Evolutionary conservation across 2,329 filamentous ascomycete genomes (phyloP), one percentile per base, ranked within the genome.

Genomic region (Sclerotinia glacialis): DNA sequence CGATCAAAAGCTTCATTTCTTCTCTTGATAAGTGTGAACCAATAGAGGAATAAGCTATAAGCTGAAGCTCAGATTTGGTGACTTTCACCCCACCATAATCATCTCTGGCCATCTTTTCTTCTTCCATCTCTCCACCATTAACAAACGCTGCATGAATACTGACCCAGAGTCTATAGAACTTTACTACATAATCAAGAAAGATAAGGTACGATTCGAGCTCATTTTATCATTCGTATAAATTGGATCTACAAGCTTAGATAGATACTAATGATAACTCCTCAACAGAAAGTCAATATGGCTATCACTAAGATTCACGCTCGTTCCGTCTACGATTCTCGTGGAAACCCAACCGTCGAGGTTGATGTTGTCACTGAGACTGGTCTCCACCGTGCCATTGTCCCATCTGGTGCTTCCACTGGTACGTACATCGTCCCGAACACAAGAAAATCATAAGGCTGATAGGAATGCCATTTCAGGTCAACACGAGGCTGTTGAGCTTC

Each of bases 291-390:
- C 82, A 93, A 79, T 74, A 99, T 99, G 95, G 84, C 91, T 77
- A 92, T 95, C 82, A 88, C 88, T 81, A 94, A 93, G 86, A 86
- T 95, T 79, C 90, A 93, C 86, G 91, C 91, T 78, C 91, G 95
- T 79, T 93, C 90, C 78, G 93, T 99, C 85, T 99, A 94, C 88
- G 95, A 99, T 87, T 98, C 95, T 80, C 94, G 95, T 79, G 87
- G 87, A 80, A 99, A 99, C 89, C 95, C 95, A 78, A 99, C 95
- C 79, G 94, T 97, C 78, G 94, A 98, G 86, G 94, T 98, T 77
- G 94, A 97, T 80, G 88, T 97, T 76, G 90, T 96, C 83, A 97
- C 93, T 76, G 92, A 96, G 84, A 96, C 91, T 76, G 94, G 94
- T 78, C 89, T 98, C 71, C 93, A 97, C 88, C 93, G 94, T 78